A percentile compares a stretch with the other conserved stretches of the same genome.
These are phyloP conservation scores for Amphirosellinia nigrospora DNA, from an alignment of 495 filamentous ascomycete species.

Conservation along the genomic window DNA sequence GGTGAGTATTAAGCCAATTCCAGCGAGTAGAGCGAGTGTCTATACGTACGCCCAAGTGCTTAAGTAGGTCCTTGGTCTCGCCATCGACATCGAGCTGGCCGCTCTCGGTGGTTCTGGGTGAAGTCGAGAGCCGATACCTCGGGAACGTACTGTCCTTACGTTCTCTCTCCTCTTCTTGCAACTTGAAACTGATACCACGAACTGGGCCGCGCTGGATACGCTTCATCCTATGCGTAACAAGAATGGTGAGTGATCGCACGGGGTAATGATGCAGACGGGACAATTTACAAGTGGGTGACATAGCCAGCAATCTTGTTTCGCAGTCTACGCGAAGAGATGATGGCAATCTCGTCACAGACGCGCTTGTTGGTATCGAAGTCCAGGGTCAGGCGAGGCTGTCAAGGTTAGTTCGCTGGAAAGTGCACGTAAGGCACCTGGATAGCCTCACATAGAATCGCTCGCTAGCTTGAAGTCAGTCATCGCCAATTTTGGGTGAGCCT, in stretches of 20 bases:
- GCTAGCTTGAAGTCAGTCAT: too few species aligned
- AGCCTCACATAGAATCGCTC: conserved; percentile 82
- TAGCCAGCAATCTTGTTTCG: conserved; percentile 99
- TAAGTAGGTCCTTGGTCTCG: conserved; percentile 98
- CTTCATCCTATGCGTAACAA: conserved; percentile 64
- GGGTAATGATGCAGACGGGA: neutral
- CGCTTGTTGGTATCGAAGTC: conserved; percentile 99
- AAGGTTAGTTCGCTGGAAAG: conserved; percentile 8
- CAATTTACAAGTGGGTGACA: conserved; percentile 76
- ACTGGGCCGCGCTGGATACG: conserved; percentile 99
- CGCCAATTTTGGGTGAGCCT: too few species aligned
- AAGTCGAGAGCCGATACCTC: conserved; percentile 98
- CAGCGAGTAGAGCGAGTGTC: neutral
- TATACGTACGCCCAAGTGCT: conserved; percentile 91
- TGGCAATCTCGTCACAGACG: conserved; percentile 99
- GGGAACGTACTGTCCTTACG: conserved; percentile 99
- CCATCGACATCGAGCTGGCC: conserved; percentile 92
- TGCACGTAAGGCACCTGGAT: neutral
- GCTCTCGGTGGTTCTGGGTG: conserved; percentile 82
- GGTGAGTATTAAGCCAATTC: conserved; percentile 35
- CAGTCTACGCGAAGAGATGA: conserved; percentile 96
- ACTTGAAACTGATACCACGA: conserved; percentile 99
- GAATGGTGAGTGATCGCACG: conserved; percentile 35
- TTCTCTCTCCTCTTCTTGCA: conserved; percentile 99
- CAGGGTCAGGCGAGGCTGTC: conserved; percentile 85